Percentiles rank a stretch among this genome's conserved stretches.
Evolutionary conservation across 805 yeast genomes (phyloP).

Genomic region (Brettanomyces sp.): DNA sequence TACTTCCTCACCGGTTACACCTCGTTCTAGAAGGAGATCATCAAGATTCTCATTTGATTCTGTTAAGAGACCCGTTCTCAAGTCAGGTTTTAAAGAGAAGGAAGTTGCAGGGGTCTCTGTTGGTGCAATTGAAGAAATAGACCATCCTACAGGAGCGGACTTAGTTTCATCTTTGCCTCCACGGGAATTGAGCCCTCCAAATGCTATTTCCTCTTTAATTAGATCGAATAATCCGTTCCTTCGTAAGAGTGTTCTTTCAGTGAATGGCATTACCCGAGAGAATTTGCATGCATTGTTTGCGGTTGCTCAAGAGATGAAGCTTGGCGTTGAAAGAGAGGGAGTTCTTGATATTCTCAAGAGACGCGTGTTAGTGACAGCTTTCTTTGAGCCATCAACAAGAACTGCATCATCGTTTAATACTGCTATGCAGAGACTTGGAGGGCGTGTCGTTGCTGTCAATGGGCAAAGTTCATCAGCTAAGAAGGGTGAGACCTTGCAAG

Average conservation of each 20-base stretch:
- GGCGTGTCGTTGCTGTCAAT: conserved; percentile 83
- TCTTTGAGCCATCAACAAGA: conserved; percentile 97
- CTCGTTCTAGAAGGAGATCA: conserved; percentile 28
- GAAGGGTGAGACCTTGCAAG: conserved; percentile 97
- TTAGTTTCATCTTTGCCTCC: conserved; percentile 69
- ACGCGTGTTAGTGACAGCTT: conserved; percentile 85
- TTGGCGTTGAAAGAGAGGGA: conserved; percentile 94
- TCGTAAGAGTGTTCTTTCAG: conserved; percentile 81
- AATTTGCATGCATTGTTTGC: conserved; percentile 90
- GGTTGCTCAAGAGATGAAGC: conserved; percentile 95
- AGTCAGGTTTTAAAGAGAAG: conserved; percentile 14
- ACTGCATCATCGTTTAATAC: conserved; percentile 96
- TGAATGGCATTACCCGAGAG: conserved; percentile 75
- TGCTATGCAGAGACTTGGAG: conserved; percentile 99
- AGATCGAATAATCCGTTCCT: conserved; percentile 83
- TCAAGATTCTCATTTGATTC: conserved; percentile 43
- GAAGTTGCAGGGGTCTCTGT: conserved; percentile 14
- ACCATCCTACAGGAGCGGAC: conserved; percentile 49
- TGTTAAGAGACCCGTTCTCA: conserved; percentile 29
- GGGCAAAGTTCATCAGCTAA: conserved; percentile 87
- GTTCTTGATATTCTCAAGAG: conserved; percentile 86
- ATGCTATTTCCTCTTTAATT: conserved; percentile 69
- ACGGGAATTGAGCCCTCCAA: conserved; percentile 63
- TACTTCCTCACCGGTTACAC: conserved; percentile 14
- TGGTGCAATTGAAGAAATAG: conserved; percentile 29